Conservation (phyloP, 495 filamentous ascomycete genomes). For the Penicillium tannophilum region DNA sequence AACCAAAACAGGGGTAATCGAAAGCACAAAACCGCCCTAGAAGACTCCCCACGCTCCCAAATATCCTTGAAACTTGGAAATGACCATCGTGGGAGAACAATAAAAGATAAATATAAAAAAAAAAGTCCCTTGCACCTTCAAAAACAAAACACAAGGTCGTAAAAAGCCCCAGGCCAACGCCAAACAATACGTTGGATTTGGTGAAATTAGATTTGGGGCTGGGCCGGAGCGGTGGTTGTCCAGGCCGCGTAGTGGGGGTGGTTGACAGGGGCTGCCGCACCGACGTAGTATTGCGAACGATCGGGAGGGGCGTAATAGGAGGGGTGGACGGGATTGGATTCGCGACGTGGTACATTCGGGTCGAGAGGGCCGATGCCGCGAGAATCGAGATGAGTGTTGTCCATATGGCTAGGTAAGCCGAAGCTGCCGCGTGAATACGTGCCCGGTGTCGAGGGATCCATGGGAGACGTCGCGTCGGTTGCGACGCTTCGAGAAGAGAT, state of each 20-base stretch:
- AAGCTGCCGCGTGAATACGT: conserved; percentile 46
- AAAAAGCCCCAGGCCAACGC: conserved; percentile 15
- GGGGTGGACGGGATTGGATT: conserved; percentile 41
- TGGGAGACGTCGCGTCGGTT: conserved; percentile 46
- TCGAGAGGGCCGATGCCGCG: conserved; percentile 41
- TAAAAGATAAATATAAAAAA: conserved; percentile 1
- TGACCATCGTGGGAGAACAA: neutral
- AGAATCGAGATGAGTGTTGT: conserved; percentile 35
- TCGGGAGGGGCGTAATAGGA: conserved; percentile 38
- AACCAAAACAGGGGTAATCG: conserved; percentile 22
- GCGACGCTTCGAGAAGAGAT: conserved; percentile 46
- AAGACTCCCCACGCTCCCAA: conserved; percentile 28
- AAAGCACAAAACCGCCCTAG: conserved; percentile 24
- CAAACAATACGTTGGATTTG: conserved; percentile 8
- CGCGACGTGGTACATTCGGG: conserved; percentile 40
- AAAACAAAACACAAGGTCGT: conserved; percentile 1
- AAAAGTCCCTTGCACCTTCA: neutral
- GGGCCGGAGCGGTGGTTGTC: conserved; percentile 47
- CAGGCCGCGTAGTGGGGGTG: conserved; percentile 44
- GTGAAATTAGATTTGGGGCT: conserved; percentile 43
- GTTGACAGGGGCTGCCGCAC: conserved; percentile 28
- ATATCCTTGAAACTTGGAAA: conserved; percentile 12
- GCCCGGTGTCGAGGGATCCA: conserved; percentile 42
- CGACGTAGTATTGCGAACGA: conserved; percentile 42
- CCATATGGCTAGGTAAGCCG: conserved; percentile 41